These are phyloP conservation scores for Leptomonas pyrrhocoris DNA, from an alignment of 208 protist species.

Conservation along the genomic window DNA sequence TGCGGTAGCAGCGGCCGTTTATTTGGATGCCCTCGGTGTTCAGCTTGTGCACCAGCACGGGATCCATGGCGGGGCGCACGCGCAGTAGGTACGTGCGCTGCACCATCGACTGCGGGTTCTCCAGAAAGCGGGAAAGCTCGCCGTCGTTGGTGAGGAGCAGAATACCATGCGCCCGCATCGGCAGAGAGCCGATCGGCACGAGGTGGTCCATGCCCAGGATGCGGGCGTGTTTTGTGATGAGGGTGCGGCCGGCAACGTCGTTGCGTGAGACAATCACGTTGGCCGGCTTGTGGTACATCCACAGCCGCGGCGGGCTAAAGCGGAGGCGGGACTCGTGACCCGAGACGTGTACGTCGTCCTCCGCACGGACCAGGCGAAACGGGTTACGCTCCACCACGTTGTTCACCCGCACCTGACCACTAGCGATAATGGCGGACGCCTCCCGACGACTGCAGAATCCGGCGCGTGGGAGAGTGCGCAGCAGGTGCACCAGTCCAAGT, in stretches of 20 bases:
- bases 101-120: constrained; percentile 76
- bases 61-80: constrained; percentile 82
- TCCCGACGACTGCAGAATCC: constrained; percentile 85
- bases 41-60: constrained; percentile 83
- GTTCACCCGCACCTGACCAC: constrained; percentile 84
- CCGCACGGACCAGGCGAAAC: constrained; percentile 71
- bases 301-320: constrained; percentile 80
- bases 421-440: constrained; percentile 69
- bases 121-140: constrained; percentile 82
- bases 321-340: constrained; percentile 76
- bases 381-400: constrained; percentile 87
- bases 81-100: constrained; percentile 89
- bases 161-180: constrained; percentile 82
- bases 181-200: constrained; percentile 85
- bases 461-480: constrained; percentile 77
- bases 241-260: constrained; percentile 67
- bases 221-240: constrained; percentile 81
- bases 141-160: constrained; percentile 91
- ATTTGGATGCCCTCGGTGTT: constrained; percentile 85
- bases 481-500: constrained; percentile 57
- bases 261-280: constrained; percentile 87
- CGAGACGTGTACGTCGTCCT: constrained; percentile 78
- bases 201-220: constrained; percentile 90
- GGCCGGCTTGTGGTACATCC: constrained; percentile 91
- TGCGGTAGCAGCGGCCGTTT: constrained; percentile 66